Evolutionary conservation across 164 flowering plant genomes (phyloP).

Genomic region (Echeveria elegans): DNA sequence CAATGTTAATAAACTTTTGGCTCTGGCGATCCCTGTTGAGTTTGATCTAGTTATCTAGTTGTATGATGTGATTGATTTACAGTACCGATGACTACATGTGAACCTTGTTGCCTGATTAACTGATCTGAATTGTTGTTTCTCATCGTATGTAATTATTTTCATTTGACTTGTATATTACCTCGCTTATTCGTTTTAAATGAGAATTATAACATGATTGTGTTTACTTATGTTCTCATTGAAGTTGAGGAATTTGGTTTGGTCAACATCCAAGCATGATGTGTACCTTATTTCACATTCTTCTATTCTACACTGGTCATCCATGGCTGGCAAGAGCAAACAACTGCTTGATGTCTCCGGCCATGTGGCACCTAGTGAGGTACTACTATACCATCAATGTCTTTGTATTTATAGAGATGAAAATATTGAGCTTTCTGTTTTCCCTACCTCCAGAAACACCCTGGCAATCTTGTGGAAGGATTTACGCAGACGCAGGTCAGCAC

Average conservation of each 20-base stretch:
- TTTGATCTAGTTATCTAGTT: no score
- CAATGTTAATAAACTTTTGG: no score
- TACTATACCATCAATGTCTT: neutral
- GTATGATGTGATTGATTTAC: no score
- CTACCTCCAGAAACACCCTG: conserved; percentile 48
- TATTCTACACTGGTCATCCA: conserved; percentile 59
- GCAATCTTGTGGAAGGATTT: conserved; percentile 57
- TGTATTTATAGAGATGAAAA: neutral
- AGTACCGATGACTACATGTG: neutral
- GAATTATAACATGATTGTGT: neutral
- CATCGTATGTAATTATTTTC: neutral
- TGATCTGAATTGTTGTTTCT: no score
- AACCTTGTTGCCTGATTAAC: neutral
- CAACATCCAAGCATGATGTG: conserved; percentile 68
- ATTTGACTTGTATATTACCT: neutral
- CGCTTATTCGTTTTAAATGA: neutral
- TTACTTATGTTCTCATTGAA: conserved; percentile 16
- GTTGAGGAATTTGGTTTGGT: conserved; percentile 69
- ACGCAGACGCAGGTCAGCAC: conserved; percentile 65
- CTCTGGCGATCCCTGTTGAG: no score
- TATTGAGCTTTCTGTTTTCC: neutral
- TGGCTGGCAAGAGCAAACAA: conserved; percentile 37
- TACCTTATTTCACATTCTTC: conserved; percentile 52
- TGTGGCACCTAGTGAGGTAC: conserved; percentile 58
- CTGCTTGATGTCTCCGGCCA: conserved; percentile 56